phyloP scores from a whole-genome alignment of 306 rosid species.

The Cotoneaster glaucophyllus region DNA sequence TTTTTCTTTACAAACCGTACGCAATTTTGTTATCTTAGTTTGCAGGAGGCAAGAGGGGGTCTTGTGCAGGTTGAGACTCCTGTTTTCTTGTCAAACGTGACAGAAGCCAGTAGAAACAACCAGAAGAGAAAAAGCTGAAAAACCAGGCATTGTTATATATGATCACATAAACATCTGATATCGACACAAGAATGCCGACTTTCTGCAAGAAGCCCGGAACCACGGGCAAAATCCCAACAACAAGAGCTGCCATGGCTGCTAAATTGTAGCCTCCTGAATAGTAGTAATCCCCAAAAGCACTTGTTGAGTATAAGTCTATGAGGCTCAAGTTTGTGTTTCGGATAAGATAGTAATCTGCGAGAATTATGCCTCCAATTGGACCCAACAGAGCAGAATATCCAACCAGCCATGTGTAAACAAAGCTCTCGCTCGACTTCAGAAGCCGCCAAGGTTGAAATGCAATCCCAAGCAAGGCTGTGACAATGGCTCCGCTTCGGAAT shows the following conservation, averaged over 20 bases:
- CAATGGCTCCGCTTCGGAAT: constrained; percentile 60
- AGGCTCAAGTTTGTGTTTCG: constrained; percentile 29
- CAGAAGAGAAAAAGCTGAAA: constrained; percentile 70
- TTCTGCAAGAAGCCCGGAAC: constrained; percentile 81
- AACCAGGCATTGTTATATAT: constrained; percentile 92
- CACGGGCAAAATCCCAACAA: constrained; percentile 65
- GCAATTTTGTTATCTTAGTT: neutral
- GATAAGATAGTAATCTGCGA: constrained; percentile 69
- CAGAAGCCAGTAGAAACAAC: constrained; percentile 53
- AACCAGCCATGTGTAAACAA: constrained; percentile 82
- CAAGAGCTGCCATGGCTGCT: constrained; percentile 58
- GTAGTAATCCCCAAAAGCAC: constrained; percentile 52
- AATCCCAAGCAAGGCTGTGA: constrained; percentile 75
- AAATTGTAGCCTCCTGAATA: constrained; percentile 65
- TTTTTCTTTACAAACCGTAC: neutral
- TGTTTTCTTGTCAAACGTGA: constrained; percentile 35
- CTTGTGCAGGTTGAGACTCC: neutral
- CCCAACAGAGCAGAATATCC: constrained; percentile 88
- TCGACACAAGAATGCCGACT: constrained; percentile 38
- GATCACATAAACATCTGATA: constrained; percentile 38
- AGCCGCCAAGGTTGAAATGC: constrained; percentile 93
- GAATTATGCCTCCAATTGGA: constrained; percentile 72
- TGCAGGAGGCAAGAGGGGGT: constrained; percentile 30
- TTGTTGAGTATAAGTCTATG: constrained; percentile 56
- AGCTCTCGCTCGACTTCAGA: constrained; percentile 81